phyloP scores from a whole-genome alignment of 495 filamentous ascomycete genomes.

The Penicillium canariense region DNA sequence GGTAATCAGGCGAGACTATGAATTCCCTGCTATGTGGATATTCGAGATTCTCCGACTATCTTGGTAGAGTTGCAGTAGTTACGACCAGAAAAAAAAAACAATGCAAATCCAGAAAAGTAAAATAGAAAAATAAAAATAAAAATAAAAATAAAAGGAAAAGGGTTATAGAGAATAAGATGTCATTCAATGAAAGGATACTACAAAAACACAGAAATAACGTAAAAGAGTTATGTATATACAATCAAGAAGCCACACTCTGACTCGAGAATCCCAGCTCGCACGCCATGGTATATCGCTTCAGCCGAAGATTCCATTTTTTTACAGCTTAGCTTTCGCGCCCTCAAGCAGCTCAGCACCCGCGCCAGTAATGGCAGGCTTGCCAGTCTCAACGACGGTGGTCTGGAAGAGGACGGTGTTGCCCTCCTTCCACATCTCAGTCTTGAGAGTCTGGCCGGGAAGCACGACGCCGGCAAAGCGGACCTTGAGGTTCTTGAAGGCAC shows the following conservation, averaged over 20 bases:
- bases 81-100: not conserved
- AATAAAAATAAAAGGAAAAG: no score
- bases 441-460: conserved; percentile 86
- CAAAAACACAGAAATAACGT: not conserved
- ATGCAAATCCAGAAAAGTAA: not conserved
- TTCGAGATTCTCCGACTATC: no score
- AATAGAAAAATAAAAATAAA: no score
- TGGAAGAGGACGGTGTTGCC: conserved; percentile 88
- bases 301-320: conserved; percentile 32
- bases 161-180: not conserved
- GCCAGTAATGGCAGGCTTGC: conserved; percentile 85
- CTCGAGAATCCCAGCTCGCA: conserved; percentile 14
- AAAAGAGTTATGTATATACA: conserved; percentile 23
- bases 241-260: conserved; percentile 22
- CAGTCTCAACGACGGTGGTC: conserved; percentile 91
- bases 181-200: not conserved
- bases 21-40: no score
- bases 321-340: conserved; percentile 60
- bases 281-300: conserved; percentile 25
- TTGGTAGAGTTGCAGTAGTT: no score
- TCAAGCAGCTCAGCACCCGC: conserved; percentile 82
- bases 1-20: no score
- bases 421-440: conserved; percentile 99
- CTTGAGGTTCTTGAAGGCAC: conserved; percentile 89
- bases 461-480: conserved; percentile 94